Percentiles rank a stretch among this genome's conserved stretches.
Evolutionary conservation across 371 early-diverging fungal species (phyloP).

Genomic region (Mucor mucedo): DNA sequence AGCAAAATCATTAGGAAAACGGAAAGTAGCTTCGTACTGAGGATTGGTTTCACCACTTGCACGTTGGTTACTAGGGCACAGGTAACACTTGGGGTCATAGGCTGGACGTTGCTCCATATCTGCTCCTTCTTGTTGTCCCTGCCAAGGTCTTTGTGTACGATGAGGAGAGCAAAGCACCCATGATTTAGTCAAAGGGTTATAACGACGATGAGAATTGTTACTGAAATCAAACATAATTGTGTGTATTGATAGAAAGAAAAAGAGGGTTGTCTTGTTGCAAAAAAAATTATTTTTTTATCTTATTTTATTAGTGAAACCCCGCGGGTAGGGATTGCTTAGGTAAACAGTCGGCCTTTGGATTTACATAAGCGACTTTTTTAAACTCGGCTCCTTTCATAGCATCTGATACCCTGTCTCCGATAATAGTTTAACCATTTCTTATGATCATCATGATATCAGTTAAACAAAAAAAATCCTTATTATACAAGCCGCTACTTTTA

Average conservation of each 20-base stretch:
- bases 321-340: conserved; percentile 24
- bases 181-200: conserved; percentile 84
- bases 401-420: conserved; percentile 26
- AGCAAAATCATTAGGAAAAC: conserved; percentile 91
- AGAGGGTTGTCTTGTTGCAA: background rate
- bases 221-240: conserved; percentile 43
- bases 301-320: conserved; percentile 9
- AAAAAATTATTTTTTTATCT: conserved; percentile 2
- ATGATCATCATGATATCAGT: background rate
- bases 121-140: conserved; percentile 72
- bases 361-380: conserved; percentile 14
- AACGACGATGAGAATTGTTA: conserved; percentile 82
- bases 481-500: background rate
- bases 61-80: conserved; percentile 87
- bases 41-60: conserved; percentile 80
- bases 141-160: conserved; percentile 94
- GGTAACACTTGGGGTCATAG: conserved; percentile 84
- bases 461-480: background rate
- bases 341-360: conserved; percentile 24
- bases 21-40: conserved; percentile 72
- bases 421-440: conserved; percentile 31
- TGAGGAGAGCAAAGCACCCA: conserved; percentile 97
- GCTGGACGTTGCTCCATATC: conserved; percentile 52
- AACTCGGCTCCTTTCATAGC: conserved; percentile 4
- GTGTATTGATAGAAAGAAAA: background rate